phyloP scores from a whole-genome alignment of 768 basidiomycete species.

The Leccinum sublutescens region DNA sequence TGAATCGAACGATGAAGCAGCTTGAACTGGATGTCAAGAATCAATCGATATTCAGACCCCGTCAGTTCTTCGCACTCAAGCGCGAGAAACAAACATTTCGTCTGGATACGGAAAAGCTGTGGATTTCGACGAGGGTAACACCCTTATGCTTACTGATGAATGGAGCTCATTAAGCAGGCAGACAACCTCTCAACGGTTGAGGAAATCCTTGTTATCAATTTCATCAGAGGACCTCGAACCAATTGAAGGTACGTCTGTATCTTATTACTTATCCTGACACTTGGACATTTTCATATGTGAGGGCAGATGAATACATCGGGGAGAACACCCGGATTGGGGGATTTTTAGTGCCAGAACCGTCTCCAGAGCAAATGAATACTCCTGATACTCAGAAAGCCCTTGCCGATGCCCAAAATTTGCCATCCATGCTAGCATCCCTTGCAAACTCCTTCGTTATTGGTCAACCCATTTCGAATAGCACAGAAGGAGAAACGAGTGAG shows the following conservation, averaged over 20 bases:
- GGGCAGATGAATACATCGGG: background rate
- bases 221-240: background rate
- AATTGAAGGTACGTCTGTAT: background rate
- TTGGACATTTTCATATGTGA: background rate
- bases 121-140: no score
- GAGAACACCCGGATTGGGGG: background rate
- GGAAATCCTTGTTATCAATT: background rate
- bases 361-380: slow-evolving; percentile 2
- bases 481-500: no score
- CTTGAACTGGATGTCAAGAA: background rate
- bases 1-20: background rate
- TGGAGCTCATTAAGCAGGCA: background rate
- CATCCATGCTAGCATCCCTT: background rate
- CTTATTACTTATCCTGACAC: no score
- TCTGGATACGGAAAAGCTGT: no score
- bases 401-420: background rate
- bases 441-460: no score
- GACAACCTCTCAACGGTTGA: slow-evolving; percentile 7
- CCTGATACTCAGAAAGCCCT: background rate
- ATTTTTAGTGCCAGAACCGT: background rate
- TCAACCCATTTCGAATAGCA: no score
- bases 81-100: slow-evolving; percentile 1
- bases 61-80: background rate
- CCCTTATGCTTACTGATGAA: no score
- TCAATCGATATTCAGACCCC: background rate